Evolutionary conservation across 768 basidiomycete species (phyloP).

Genomic region (Boletus vermiculosoides): DNA sequence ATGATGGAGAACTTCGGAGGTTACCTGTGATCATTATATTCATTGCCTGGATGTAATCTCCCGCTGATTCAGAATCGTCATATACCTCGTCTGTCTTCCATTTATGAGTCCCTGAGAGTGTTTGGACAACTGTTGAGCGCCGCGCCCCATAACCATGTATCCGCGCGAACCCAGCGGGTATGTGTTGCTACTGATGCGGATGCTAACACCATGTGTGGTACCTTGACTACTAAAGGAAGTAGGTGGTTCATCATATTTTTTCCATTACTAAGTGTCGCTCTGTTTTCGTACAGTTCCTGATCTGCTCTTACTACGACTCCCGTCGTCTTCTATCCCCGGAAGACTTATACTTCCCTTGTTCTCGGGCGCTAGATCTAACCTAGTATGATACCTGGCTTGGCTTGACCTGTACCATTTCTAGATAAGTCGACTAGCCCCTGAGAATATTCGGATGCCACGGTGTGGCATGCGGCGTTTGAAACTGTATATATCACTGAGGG

Average conservation of each 20-base stretch:
- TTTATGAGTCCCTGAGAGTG: background rate
- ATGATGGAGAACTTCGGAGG: background rate
- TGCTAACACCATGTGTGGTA: background rate
- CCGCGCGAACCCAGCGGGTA: background rate
- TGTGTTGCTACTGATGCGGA: background rate
- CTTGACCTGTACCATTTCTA: too few relatives aligned
- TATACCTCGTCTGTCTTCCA: background rate
- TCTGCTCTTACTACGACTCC: background rate
- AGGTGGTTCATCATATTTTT: background rate
- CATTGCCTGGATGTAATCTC: background rate
- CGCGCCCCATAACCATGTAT: background rate
- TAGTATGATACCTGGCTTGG: too few relatives aligned
- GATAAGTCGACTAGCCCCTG: background rate
- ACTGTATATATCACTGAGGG: background rate
- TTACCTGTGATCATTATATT: background rate
- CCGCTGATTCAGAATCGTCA: background rate
- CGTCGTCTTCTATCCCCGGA: conserved; percentile 22
- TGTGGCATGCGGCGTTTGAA: conserved; percentile 6
- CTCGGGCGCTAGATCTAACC: too few relatives aligned
- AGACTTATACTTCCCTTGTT: conserved; percentile 30
- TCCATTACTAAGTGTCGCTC: too few relatives aligned
- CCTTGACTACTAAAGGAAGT: background rate
- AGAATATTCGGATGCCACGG: background rate
- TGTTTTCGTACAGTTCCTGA: background rate
- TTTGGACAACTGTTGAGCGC: background rate